These are phyloP conservation scores for Rubus idaeus DNA, from an alignment of 306 rosid genomes.

Conservation along the genomic window DNA sequence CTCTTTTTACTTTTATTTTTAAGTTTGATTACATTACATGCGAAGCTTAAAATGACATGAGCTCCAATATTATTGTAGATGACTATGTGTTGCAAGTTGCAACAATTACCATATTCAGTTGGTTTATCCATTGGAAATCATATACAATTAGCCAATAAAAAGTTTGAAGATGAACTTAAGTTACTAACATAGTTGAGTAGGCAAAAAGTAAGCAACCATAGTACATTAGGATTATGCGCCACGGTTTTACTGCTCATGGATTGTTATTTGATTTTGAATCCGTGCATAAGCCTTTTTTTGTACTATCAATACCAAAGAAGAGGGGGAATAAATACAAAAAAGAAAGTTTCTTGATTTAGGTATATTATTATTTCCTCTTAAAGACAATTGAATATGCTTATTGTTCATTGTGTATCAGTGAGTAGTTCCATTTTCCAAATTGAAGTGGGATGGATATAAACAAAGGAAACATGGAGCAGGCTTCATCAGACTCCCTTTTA, in stretches of 20 bases:
- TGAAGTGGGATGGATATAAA: slow-evolving; percentile 29
- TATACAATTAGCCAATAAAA: background rate
- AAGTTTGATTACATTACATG: background rate
- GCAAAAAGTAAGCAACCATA: background rate
- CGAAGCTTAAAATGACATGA: background rate
- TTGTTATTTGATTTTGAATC: background rate
- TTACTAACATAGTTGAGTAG: background rate
- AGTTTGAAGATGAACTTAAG: background rate
- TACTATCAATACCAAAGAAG: background rate
- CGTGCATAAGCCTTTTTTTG: background rate
- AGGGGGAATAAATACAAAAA: background rate
- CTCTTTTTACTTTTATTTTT: background rate
- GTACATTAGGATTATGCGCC: background rate
- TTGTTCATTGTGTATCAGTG: background rate
- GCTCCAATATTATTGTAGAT: background rate
- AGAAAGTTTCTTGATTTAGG: background rate
- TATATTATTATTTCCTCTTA: background rate
- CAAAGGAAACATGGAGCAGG: slow-evolving; percentile 15
- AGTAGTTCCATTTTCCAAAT: background rate
- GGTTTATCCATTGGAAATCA: background rate
- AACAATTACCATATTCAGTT: background rate
- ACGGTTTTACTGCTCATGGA: background rate
- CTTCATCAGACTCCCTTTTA: slow-evolving; percentile 32
- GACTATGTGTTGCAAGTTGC: background rate
- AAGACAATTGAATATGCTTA: background rate